These are phyloP conservation scores for Colletotrichum viniferum DNA, from an alignment of 2,329 filamentous ascomycete species.

Conservation along the genomic window DNA sequence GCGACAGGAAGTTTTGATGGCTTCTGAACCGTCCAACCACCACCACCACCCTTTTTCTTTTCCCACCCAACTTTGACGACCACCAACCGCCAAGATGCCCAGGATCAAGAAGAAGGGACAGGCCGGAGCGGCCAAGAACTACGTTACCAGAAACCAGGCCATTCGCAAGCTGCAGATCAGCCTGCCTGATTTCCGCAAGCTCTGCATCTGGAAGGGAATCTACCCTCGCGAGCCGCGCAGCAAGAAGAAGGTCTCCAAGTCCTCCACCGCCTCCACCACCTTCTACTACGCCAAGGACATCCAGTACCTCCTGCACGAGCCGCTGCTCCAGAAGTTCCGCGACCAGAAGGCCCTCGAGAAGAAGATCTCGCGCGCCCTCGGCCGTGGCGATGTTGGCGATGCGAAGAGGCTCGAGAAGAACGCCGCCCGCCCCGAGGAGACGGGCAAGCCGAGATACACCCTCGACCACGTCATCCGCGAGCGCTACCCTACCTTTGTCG, in stretches of 20 bases:
- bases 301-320: conserved; percentile 97
- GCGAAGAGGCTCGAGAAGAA: conserved; percentile 86
- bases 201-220: conserved; percentile 99
- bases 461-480: conserved; percentile 98
- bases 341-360: conserved; percentile 97
- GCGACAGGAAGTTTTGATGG: conserved; percentile 17
- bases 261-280: conserved; percentile 86
- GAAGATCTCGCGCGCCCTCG: conserved; percentile 93
- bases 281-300: conserved; percentile 96
- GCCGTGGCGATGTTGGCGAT: conserved; percentile 88
- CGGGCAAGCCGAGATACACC: conserved; percentile 85
- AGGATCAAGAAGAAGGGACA: conserved; percentile 92
- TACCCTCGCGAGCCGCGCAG: conserved; percentile 96
- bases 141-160: conserved; percentile 94
- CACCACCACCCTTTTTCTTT: not conserved
- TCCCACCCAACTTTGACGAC: conserved; percentile 15
- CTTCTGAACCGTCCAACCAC: conserved; percentile 17
- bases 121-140: conserved; percentile 95
- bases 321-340: conserved; percentile 90
- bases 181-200: conserved; percentile 93
- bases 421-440: conserved; percentile 87
- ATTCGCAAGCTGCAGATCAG: conserved; percentile 98
- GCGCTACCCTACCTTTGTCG: conserved; percentile 95
- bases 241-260: conserved; percentile 96
- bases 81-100: conserved; percentile 54